These are phyloP conservation scores for Endocalyx cinctus DNA, from an alignment of 2,329 filamentous ascomycete genomes.

Conservation along the genomic window DNA sequence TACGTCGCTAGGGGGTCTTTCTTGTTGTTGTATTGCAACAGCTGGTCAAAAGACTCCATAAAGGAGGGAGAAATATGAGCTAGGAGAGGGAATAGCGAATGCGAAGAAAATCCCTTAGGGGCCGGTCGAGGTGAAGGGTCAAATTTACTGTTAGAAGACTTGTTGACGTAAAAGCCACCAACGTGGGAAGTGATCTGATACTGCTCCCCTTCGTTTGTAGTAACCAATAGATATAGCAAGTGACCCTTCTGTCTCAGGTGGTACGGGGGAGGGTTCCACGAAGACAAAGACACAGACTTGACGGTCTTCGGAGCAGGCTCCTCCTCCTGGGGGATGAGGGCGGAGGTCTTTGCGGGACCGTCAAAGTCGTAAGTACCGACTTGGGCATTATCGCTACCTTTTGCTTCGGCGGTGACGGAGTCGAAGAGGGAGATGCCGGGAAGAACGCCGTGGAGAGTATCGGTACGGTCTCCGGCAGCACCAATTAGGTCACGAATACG, in stretches of 20 bases:
- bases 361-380: constrained; percentile 67
- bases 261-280: constrained; percentile 95
- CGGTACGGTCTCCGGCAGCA: constrained; percentile 81
- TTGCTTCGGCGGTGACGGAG: constrained; percentile 52
- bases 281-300: constrained; percentile 80
- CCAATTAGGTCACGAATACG: constrained; percentile 90
- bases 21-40: constrained; percentile 80
- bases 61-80: constrained; percentile 80
- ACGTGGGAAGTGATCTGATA: constrained; percentile 90
- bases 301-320: constrained; percentile 80
- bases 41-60: constrained; percentile 64
- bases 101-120: constrained; percentile 73
- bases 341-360: constrained; percentile 61
- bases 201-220: constrained; percentile 91
- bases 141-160: constrained; percentile 91
- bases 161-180: constrained; percentile 95
- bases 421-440: constrained; percentile 87
- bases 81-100: constrained; percentile 82
- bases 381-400: constrained; percentile 32
- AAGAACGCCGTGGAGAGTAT: constrained; percentile 78
- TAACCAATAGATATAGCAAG: constrained; percentile 82
- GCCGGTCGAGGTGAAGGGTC: constrained; percentile 78
- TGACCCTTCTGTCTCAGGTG: constrained; percentile 88
- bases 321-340: constrained; percentile 64
- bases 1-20: constrained; percentile 89